A percentile compares a stretch with the other conserved stretches of the same genome.
phyloP scores from a whole-genome alignment of 306 rosid species.

The Prunus persica region DNA sequence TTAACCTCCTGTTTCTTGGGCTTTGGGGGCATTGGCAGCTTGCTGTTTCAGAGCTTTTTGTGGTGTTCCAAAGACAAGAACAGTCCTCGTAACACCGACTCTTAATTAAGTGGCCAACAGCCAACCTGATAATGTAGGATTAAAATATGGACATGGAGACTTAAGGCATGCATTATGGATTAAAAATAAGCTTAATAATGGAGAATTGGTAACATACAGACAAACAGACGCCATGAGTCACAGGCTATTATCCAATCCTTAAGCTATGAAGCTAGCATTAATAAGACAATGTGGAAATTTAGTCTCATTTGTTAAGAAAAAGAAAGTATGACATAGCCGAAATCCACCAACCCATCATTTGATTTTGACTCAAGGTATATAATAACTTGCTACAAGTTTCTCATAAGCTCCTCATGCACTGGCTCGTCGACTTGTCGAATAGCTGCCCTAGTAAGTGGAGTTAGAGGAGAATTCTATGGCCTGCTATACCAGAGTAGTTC shows the following conservation, averaged over 20 bases:
- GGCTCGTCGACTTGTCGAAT: conserved; percentile 12
- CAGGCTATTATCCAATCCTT: conserved; percentile 34
- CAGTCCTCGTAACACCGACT: conserved; percentile 31
- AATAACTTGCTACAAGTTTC: not conserved
- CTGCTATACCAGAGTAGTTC: not conserved
- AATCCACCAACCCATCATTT: conserved; percentile 23
- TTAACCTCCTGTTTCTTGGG: not conserved
- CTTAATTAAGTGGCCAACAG: conserved; percentile 76
- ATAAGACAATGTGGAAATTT: not conserved
- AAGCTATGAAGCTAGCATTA: conserved; percentile 31
- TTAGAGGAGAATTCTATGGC: not conserved
- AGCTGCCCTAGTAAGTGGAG: conserved; percentile 9
- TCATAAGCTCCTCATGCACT: conserved; percentile 8
- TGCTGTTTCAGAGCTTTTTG: conserved; percentile 13
- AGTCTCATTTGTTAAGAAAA: conserved; percentile 28
- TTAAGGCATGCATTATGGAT: conserved; percentile 26
- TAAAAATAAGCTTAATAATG: conserved; percentile 40
- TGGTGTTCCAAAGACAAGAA: conserved; percentile 32
- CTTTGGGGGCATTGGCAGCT: conserved; percentile 27
- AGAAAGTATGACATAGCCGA: conserved; percentile 30
- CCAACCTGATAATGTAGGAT: conserved; percentile 53
- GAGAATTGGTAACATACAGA: conserved; percentile 44
- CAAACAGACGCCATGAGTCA: conserved; percentile 70
- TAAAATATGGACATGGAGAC: conserved; percentile 25
- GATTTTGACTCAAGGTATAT: conserved; percentile 25